phyloP scores from a whole-genome alignment of 495 filamentous ascomycete species.

The Chaetomium fimeti region DNA sequence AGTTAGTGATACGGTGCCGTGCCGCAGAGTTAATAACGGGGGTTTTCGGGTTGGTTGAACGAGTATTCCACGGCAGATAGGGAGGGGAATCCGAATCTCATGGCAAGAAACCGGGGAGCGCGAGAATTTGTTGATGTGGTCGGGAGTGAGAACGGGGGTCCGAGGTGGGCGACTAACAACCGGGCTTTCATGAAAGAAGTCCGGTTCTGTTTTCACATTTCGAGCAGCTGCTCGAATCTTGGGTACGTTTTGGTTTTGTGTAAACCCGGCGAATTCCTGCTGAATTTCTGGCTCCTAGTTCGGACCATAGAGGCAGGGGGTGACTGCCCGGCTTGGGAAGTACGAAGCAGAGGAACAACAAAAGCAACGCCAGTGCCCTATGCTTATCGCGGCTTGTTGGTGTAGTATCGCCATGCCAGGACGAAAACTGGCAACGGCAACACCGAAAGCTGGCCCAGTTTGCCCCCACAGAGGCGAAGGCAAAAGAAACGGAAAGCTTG shows the following conservation, averaged over 20 bases:
- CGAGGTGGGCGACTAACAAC: not conserved
- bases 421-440: not conserved
- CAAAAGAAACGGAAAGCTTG: not conserved
- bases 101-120: conserved; percentile 3
- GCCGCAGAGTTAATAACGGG: conserved; percentile 14
- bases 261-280: not conserved
- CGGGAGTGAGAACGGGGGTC: conserved; percentile 4
- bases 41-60: conserved; percentile 17
- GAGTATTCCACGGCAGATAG: conserved; percentile 7
- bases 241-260: not conserved
- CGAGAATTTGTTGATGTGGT: conserved; percentile 1
- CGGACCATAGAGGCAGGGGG: not conserved
- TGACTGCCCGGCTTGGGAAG: not conserved
- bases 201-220: not conserved
- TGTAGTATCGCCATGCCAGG: conserved; percentile 3
- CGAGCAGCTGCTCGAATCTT: not conserved
- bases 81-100: conserved; percentile 9
- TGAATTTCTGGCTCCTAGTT: not conserved
- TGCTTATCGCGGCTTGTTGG: conserved; percentile 12
- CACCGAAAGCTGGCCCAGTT: not conserved
- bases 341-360: conserved; percentile 5
- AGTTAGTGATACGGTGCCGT: conserved; percentile 21
- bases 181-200: not conserved
- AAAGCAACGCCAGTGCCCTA: conserved; percentile 16
- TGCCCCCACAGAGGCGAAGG: not conserved